Base-by-base conservation (phyloP, 2,329 filamentous ascomycete genomes). In the Epichloe sylvatica region DNA sequence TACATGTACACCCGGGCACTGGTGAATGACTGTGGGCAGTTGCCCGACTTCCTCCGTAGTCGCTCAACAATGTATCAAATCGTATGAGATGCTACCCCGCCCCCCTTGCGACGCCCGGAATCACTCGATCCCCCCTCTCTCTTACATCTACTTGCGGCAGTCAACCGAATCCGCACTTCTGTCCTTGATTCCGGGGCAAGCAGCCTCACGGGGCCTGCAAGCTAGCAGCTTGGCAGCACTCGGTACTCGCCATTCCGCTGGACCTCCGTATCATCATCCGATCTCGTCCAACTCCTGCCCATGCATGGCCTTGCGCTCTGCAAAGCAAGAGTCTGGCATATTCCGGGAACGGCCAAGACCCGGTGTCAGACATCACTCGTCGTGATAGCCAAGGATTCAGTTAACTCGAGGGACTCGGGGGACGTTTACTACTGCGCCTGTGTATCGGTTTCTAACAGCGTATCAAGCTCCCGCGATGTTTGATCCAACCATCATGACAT, bases 281-380 rank as follows among this genome's bases (percentile, higher is more conserved):
- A 25, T 46, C 5, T 15, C 35, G 45, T 23, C 4, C 1, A 37
- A 37, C 33, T 19, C 35, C 21, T 37, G 17, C 25, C 25, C 25
- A 30, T 12, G 9, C n/a, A 37, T 19, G 15, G 15, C n/a, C 12
- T 23, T 21, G 8, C 13, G 15, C 19, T 47, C 13, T 21, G 45
- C 35, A 40, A 39, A 35, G 38, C n/a, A 6, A 7, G 7, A n/a
- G 12, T 13, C 25, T 23, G 36, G 21, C 2, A 8, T 34, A 4
- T 19, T 17, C 40, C n/a, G 17, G 36, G 30, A 25, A 49, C 23
- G 34, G 12, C 25, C 8, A n/a, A 15, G 34, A 38, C n/a, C 47
- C 47, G 34, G 47, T 49, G n/a, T 49, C 47, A 49, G 21, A 49
- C n/a, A 39, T 39, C 33, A 49, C 38, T 34, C 47, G 23, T 37